These are phyloP conservation scores for Naganishia kalamii DNA, from an alignment of 768 basidiomycete genomes.

Conservation along the genomic window DNA sequence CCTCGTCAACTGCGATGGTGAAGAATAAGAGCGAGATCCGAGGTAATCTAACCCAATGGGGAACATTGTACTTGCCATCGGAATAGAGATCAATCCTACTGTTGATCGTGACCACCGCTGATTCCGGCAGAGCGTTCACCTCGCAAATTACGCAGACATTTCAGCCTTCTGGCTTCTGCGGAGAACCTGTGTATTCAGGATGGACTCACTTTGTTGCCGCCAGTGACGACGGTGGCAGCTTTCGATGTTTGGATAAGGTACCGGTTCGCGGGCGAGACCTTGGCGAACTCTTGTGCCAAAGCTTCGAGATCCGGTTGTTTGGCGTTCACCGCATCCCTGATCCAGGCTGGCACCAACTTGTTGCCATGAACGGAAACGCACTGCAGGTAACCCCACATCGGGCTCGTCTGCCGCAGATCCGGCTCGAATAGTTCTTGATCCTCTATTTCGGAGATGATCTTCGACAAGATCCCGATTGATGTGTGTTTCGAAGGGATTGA, in stretches of 20 bases:
- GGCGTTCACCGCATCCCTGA: slow-evolving; percentile 45
- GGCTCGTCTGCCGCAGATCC: neutral
- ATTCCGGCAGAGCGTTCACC: slow-evolving; percentile 72
- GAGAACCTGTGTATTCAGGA: neutral
- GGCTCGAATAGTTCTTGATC: slow-evolving; percentile 18
- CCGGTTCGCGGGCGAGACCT: slow-evolving; percentile 35
- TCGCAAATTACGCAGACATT: neutral
- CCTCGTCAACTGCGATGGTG: slow-evolving; percentile 31
- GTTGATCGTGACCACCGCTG: slow-evolving; percentile 38
- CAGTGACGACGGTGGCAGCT: slow-evolving; percentile 60
- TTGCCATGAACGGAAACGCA: slow-evolving; percentile 60
- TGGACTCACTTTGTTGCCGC: slow-evolving; percentile 49
- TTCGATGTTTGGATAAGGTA: slow-evolving; percentile 53
- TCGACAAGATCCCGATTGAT: slow-evolving; percentile 69
- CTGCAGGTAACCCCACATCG: slow-evolving; percentile 49
- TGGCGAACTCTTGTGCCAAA: slow-evolving; percentile 50
- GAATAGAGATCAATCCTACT: slow-evolving; percentile 41
- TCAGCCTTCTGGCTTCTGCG: neutral
- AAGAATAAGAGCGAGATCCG: neutral
- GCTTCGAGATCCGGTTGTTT: slow-evolving; percentile 36
- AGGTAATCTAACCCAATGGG: neutral
- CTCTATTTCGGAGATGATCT: slow-evolving; percentile 64
- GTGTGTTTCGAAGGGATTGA: slow-evolving; percentile 27
- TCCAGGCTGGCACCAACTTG: slow-evolving; percentile 54
- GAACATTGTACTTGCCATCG: neutral